Evolutionary conservation across 2,329 filamentous ascomycete genomes (phyloP), one percentile per base, ranked within the genome.

Genomic region (Botryotinia globosa): DNA sequence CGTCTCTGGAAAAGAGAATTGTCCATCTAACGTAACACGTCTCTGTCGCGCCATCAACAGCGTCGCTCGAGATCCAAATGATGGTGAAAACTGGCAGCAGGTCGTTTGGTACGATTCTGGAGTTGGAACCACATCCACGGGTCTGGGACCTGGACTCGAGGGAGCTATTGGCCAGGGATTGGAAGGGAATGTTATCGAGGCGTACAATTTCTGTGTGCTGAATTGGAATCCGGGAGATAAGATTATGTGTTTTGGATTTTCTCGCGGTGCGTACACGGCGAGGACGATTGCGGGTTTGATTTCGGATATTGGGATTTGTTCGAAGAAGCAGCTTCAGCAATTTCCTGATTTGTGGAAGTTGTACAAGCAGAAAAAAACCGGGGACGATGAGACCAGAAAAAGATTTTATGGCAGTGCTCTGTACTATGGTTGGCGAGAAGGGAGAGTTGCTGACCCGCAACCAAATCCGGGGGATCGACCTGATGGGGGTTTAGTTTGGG

Each of bases 151-250:
- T 9, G 20, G 22, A 16, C 16, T 68, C 1, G 32, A 54, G 16
- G 73, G 73, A 45, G 64, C 64, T 1, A 45, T 65, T 61, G 73
- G 73, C 20, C 22, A 59, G 4, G 73, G 73, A 22, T 69, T 74
- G 51, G 71, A 74, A 63, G 71, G 63, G 8, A 72, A 72, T 62
- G 71, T 73, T 1, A 68, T 54, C 8, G 64, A 72, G 54, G 68
- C 72, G 12, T 85, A 85, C 75, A 79, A 80, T 29, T 85, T 85
- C 73, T 76, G 85, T 5, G 82, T 81, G 7, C 44, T 71, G 7
- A 66, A 61, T 18, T 71, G 37, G n/a, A 62, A 44, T 20, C n/a
- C 44, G 7, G 69, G 69, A 18, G 62, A 72, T 56, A 45, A 68
- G 44, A 54, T 74, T 3, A 72, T 45, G 42, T 62, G 65, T 42